Conservation (phyloP, 495 filamentous ascomycete genomes). For the Aspergillus nidulans region DNA sequence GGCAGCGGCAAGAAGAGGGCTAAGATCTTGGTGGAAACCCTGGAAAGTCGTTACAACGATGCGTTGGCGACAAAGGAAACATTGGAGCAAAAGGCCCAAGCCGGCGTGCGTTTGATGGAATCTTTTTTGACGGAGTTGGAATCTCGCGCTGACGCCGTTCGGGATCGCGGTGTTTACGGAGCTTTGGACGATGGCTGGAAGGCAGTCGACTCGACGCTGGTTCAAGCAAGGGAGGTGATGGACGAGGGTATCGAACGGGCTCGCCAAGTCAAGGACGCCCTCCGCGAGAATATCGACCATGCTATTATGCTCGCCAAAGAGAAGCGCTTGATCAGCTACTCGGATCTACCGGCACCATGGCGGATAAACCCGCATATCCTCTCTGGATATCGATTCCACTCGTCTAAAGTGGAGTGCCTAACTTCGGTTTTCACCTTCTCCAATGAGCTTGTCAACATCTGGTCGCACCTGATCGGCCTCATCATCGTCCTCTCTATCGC, state of each 20-base stretch:
- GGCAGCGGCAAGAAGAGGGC: conserved; percentile 81
- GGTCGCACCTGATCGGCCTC: conserved; percentile 88
- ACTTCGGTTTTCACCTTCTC: conserved; percentile 75
- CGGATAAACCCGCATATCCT: conserved; percentile 90
- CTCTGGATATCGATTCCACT: conserved; percentile 86
- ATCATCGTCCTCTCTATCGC: conserved; percentile 82
- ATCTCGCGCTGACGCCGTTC: conserved; percentile 68
- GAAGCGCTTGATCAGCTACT: conserved; percentile 78
- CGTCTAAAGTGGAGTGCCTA: conserved; percentile 81
- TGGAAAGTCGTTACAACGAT: conserved; percentile 88
- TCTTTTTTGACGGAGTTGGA: conserved; percentile 80
- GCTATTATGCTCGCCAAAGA: conserved; percentile 77
- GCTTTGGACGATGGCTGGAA: conserved; percentile 65
- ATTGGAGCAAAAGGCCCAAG: conserved; percentile 83
- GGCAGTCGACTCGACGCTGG: conserved; percentile 69
- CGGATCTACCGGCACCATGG: conserved; percentile 90
- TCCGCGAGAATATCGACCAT: conserved; percentile 74
- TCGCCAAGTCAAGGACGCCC: conserved; percentile 65
- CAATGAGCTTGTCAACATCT: conserved; percentile 97
- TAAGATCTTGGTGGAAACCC: conserved; percentile 83
- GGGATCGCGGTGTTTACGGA: conserved; percentile 54
- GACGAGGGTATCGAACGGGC: conserved; percentile 82
- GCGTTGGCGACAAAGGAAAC: conserved; percentile 82
- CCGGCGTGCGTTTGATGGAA: conserved; percentile 83
- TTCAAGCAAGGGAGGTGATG: conserved; percentile 70